A percentile compares a stretch with the other conserved stretches of the same genome.
Evolutionary conservation across 164 flowering plant genomes (phyloP).

Genomic region (Liriodendron chinense): DNA sequence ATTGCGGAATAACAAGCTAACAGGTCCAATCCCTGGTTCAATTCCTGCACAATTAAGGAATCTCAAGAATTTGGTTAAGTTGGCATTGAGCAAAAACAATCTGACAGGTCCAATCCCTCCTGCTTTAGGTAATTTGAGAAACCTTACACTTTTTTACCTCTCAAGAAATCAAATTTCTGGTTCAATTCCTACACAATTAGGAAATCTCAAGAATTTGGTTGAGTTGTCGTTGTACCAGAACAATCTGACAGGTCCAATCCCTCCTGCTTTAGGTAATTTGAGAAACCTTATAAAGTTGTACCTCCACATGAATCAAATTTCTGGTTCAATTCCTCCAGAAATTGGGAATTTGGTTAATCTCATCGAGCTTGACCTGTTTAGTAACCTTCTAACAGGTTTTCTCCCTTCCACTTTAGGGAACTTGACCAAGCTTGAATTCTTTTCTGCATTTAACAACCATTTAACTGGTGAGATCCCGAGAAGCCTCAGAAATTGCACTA

Average conservation of each 20-base stretch:
- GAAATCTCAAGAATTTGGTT: too few species aligned
- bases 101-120: too few species aligned
- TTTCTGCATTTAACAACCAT: neutral
- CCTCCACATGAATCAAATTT: neutral
- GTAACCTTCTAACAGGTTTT: neutral
- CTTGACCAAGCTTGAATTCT: neutral
- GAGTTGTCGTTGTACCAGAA: too few species aligned
- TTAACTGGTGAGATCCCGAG: neutral
- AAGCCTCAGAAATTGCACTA: constrained; percentile 3
- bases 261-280: neutral
- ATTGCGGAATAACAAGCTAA: neutral
- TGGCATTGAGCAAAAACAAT: too few species aligned
- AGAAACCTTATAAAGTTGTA: neutral
- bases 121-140: too few species aligned
- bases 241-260: constrained; percentile 6
- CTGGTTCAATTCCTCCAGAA: neutral
- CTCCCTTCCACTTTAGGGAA: neutral
- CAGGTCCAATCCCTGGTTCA: constrained; percentile 2
- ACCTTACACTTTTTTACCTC: too few species aligned
- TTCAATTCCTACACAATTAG: too few species aligned
- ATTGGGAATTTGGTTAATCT: neutral
- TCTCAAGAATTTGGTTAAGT: too few species aligned
- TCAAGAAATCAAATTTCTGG: too few species aligned
- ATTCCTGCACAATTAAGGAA: too few species aligned
- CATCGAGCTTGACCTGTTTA: neutral